Evolutionary conservation across 2,329 filamentous ascomycete genomes (phyloP).

Genomic region (Ophiocordyceps camponoti-leonardi): DNA sequence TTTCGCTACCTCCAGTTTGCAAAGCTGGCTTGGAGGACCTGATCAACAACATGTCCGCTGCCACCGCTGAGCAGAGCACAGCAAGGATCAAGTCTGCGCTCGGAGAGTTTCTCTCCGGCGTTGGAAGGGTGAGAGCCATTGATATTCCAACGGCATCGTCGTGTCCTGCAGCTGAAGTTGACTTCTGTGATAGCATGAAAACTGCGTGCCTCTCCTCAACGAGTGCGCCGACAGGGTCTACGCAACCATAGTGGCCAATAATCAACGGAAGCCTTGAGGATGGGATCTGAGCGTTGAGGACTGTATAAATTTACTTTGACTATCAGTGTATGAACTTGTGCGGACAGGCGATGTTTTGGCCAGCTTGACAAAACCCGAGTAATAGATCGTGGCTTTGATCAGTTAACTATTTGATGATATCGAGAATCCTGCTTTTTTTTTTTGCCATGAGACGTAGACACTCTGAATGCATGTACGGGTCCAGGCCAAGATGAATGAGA

Average conservation of each 20-base stretch:
- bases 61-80: not conserved
- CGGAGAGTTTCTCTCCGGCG: not conserved
- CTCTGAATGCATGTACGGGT: too few species aligned
- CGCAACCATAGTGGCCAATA: not conserved
- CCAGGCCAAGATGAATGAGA: too few species aligned
- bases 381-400: too few species aligned
- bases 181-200: not conserved
- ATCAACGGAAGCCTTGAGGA: not conserved
- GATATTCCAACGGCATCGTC: too few species aligned
- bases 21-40: not conserved
- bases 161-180: not conserved
- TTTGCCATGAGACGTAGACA: too few species aligned
- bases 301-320: not conserved
- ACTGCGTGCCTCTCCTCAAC: not conserved
- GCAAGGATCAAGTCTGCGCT: not conserved
- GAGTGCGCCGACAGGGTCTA: not conserved
- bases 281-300: not conserved
- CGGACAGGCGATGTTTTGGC: too few species aligned
- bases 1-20: not conserved
- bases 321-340: too few species aligned
- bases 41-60: not conserved
- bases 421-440: too few species aligned
- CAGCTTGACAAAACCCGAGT: too few species aligned
- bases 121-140: not conserved
- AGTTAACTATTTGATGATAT: too few species aligned